These are phyloP conservation scores for Avena eriantha DNA, from an alignment of 176 grass and related monocot genomes.

Conservation along the genomic window DNA sequence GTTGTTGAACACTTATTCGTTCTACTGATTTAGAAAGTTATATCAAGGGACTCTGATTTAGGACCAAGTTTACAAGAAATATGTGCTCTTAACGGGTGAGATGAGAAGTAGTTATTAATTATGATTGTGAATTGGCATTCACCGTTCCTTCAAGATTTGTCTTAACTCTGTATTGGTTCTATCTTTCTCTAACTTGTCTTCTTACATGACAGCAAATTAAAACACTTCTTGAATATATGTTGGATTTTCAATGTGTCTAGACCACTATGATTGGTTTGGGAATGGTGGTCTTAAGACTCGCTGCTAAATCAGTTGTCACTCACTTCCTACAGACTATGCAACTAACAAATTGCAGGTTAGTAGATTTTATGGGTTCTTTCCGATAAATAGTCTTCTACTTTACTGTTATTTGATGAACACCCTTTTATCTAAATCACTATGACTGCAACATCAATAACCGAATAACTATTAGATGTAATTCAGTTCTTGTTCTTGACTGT, in stretches of 20 bases:
- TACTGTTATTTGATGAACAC: background rate
- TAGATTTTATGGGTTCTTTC: constrained; percentile 16
- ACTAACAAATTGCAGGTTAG: constrained; percentile 94
- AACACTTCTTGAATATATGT: constrained; percentile 79
- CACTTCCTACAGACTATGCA: constrained; percentile 91
- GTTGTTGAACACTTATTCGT: constrained; percentile 2
- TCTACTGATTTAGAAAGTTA: constrained; percentile 32
- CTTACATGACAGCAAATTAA: constrained; percentile 80
- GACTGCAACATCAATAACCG: background rate
- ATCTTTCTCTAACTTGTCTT: constrained; percentile 28
- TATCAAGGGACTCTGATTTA: constrained; percentile 64
- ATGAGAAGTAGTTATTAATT: constrained; percentile 87
- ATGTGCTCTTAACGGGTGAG: constrained; percentile 86
- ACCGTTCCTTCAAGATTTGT: constrained; percentile 25
- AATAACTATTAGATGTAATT: constrained; percentile 25
- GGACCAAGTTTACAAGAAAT: constrained; percentile 86
- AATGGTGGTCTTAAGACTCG: constrained; percentile 56
- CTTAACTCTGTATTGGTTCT: constrained; percentile 25
- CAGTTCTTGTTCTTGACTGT: constrained; percentile 36
- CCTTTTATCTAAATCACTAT: too few species aligned
- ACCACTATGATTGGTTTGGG: constrained; percentile 88
- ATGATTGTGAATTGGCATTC: constrained; percentile 33
- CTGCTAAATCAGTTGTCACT: constrained; percentile 68
- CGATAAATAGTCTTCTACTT: constrained; percentile 15
- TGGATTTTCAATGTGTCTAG: constrained; percentile 92